Percentiles rank a stretch among this genome's conserved stretches.
Evolutionary conservation across 2,329 filamentous ascomycete genomes (phyloP).

Genomic region (Neofusicoccum umdonicola): DNA sequence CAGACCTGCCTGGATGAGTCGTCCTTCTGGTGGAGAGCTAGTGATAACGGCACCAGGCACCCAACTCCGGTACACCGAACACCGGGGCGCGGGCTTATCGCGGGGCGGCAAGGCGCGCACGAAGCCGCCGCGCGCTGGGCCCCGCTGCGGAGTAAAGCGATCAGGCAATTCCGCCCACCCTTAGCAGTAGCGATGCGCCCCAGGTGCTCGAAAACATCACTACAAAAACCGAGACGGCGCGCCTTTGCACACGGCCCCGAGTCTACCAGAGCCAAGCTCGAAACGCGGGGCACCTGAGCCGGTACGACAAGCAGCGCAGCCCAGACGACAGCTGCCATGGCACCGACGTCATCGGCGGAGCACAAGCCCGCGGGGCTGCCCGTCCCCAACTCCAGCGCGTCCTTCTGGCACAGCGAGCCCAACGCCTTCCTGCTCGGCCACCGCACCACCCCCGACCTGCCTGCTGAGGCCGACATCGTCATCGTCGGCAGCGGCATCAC

Average conservation of each 20-base stretch:
- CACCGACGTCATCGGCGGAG: slow-evolving; percentile 8
- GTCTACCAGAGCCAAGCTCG: neutral
- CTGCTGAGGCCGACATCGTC: slow-evolving; percentile 61
- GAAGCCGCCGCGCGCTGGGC: neutral
- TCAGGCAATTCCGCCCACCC: slow-evolving; percentile 4
- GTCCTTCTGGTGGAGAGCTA: neutral
- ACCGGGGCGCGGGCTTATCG: neutral
- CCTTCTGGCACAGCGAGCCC: slow-evolving; percentile 73
- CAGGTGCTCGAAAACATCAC: neutral
- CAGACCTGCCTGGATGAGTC: no score
- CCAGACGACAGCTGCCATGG: neutral
- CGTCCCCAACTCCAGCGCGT: slow-evolving; percentile 57
- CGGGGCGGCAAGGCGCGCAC: neutral
- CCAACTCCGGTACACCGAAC: neutral
- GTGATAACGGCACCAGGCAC: neutral
- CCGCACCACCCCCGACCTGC: slow-evolving; percentile 63
- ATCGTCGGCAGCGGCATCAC: slow-evolving; percentile 76
- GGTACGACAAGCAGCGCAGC: neutral
- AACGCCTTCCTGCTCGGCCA: slow-evolving; percentile 65
- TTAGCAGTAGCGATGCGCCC: neutral
- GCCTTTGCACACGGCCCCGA: neutral
- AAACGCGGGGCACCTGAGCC: neutral
- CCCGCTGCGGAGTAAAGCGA: slow-evolving; percentile 11
- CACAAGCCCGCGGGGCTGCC: slow-evolving; percentile 50
- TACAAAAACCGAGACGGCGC: neutral